Evolutionary conservation across 2,329 filamentous ascomycete genomes (phyloP).

Genomic region (Colletotrichum navitas): DNA sequence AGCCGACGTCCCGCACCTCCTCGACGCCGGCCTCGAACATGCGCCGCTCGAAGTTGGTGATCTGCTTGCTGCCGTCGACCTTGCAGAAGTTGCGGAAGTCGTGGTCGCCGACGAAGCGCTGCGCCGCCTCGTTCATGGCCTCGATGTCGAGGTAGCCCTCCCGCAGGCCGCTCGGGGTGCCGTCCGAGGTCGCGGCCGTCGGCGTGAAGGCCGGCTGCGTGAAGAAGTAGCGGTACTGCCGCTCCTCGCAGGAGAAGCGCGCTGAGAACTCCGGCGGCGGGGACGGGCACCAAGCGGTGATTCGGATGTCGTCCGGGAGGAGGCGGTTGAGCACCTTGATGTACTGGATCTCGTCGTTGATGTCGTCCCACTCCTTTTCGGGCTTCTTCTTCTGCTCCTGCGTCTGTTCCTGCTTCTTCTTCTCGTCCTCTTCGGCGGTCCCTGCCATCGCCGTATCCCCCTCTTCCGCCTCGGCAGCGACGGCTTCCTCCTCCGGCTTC

Average conservation of each 20-base stretch:
- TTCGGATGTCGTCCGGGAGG: slow-evolving; percentile 88
- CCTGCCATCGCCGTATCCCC: slow-evolving; percentile 56
- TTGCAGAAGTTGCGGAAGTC: slow-evolving; percentile 99
- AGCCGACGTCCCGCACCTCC: slow-evolving; percentile 68
- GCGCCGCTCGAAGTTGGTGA: slow-evolving; percentile 82
- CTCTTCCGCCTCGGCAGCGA: slow-evolving; percentile 46
- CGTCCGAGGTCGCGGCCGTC: slow-evolving; percentile 60
- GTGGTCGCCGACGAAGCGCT: slow-evolving; percentile 83
- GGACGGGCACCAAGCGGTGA: slow-evolving; percentile 92
- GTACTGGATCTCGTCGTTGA: slow-evolving; percentile 87
- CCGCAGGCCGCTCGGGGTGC: slow-evolving; percentile 51
- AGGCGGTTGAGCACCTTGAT: slow-evolving; percentile 86
- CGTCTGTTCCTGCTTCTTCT: slow-evolving; percentile 44
- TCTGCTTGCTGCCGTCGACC: slow-evolving; percentile 89
- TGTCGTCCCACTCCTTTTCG: slow-evolving; percentile 68
- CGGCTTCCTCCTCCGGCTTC: slow-evolving; percentile 46
- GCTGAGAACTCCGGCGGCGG: slow-evolving; percentile 87
- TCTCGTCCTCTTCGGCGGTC: slow-evolving; percentile 54
- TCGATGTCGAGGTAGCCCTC: slow-evolving; percentile 89
- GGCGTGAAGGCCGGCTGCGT: slow-evolving; percentile 91
- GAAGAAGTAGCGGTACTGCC: slow-evolving; percentile 97
- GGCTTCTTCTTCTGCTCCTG: slow-evolving; percentile 48
- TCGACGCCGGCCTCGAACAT: slow-evolving; percentile 87
- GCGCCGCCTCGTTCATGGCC: slow-evolving; percentile 86
- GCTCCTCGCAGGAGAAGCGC: slow-evolving; percentile 90